phyloP scores from a whole-genome alignment of 139 green algal species.

The Chlorella sp. region DNA sequence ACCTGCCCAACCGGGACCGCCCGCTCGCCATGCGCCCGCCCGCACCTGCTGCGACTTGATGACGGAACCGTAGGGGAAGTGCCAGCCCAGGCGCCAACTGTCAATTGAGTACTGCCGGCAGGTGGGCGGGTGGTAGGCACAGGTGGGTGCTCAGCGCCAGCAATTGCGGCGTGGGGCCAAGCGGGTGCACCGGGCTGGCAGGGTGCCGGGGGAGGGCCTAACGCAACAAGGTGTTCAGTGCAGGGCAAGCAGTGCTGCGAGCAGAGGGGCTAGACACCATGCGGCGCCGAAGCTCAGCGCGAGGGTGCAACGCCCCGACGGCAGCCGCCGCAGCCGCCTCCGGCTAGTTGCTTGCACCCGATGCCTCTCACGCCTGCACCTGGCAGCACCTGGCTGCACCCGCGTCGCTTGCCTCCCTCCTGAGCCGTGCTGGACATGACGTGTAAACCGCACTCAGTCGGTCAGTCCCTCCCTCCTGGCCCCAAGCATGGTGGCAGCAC shows the following conservation, averaged over 20 bases:
- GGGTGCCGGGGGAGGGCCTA: too few species aligned
- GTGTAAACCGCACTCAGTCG: neutral
- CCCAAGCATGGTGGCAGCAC: neutral
- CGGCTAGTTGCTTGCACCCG: too few species aligned
- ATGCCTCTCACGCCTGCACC: too few species aligned
- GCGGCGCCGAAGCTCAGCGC: too few species aligned
- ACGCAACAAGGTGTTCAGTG: too few species aligned
- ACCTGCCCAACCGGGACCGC: conserved; percentile 17
- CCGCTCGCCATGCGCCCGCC: neutral
- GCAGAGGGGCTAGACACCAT: too few species aligned
- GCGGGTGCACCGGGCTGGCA: too few species aligned
- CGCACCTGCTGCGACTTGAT: conserved; percentile 31
- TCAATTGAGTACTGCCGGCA: conserved; percentile 41
- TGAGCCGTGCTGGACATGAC: neutral
- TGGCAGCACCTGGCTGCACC: too few species aligned
- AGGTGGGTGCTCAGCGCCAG: neutral
- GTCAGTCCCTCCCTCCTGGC: neutral
- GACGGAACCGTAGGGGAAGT: conserved; percentile 48
- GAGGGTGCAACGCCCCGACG: too few species aligned
- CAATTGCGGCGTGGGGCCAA: neutral
- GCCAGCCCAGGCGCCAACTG: conserved; percentile 70
- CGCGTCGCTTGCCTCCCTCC: too few species aligned
- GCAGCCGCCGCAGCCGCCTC: too few species aligned
- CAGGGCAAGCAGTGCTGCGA: too few species aligned
- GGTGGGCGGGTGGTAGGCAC: neutral